A percentile compares a stretch with the other conserved stretches of the same genome.
These are phyloP conservation scores for Coniella vitis DNA, from an alignment of 2,329 filamentous ascomycete genomes.

Conservation along the genomic window DNA sequence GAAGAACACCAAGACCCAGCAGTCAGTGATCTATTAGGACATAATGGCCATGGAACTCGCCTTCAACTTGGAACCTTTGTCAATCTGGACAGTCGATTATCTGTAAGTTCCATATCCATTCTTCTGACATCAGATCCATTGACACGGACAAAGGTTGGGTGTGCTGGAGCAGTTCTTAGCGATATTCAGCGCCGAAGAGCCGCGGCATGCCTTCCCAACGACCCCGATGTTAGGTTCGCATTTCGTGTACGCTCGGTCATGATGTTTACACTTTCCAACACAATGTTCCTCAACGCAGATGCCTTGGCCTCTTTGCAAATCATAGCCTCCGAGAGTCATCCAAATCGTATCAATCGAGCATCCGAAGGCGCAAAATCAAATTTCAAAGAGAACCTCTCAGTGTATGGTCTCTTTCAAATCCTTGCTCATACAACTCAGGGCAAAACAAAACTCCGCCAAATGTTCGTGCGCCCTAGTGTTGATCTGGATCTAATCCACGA, in stretches of 20 bases:
- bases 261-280: conserved; percentile 63
- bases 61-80: conserved; percentile 64
- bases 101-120: conserved; percentile 38
- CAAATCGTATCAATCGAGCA: conserved; percentile 71
- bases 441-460: conserved; percentile 62
- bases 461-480: conserved; percentile 73
- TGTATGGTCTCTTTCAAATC: conserved; percentile 75
- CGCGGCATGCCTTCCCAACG: conserved; percentile 54
- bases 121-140: not conserved
- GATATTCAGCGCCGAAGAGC: conserved; percentile 66
- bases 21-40: conserved; percentile 34
- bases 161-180: conserved; percentile 77
- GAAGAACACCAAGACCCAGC: conserved; percentile 30
- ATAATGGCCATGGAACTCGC: conserved; percentile 39
- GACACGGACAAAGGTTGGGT: conserved; percentile 55
- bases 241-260: conserved; percentile 59
- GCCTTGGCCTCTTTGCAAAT: conserved; percentile 80
- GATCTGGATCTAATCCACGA: conserved; percentile 61
- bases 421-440: conserved; percentile 76
- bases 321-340: conserved; percentile 73
- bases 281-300: conserved; percentile 76
- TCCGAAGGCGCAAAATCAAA: conserved; percentile 53
- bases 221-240: conserved; percentile 42
- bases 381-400: conserved; percentile 72
- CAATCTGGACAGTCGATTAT: conserved; percentile 65